Evolutionary conservation across 257 asterid genomes (phyloP), one percentile per base, ranked within the genome.

Genomic region (Datura wrightii): DNA sequence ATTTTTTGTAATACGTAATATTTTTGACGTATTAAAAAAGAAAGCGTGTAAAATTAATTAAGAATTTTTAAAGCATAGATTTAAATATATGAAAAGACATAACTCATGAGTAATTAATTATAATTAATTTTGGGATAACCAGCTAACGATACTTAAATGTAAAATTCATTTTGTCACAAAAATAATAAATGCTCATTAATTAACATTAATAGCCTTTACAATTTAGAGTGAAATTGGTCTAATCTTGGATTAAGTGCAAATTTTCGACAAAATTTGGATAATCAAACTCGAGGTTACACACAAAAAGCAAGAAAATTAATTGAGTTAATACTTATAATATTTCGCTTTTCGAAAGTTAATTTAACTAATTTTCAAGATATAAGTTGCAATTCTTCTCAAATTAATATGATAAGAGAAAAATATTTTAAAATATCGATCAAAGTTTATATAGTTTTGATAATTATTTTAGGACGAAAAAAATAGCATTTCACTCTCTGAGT

Each of bases 201-300:
- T 48, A 76, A 6, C n/a, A 31, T 36, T 13, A 50, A 24, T 76
- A 76, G 2, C 80, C 41, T 46, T 72, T 44, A 72, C 1, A 72
- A 5, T 65, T 65, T 72, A 46, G 80, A 46, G 80, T 76, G 69
- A 70, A 79, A n/a, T 87, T 83, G 85, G 88, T 87, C 88, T 78
- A 83, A 58, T 67, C 86, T 87, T 85, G 89, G 60, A 87, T 76
- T 82, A 79, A 63, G 82, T 85, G 71, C 39, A 42, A 85, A 81
- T 62, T 72, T 65, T 84, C 60, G 80, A 81, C 85, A 82, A 58
- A 76, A 82, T 71, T 70, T 85, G 88, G 91, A 82, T 82, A 85
- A 79, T 84, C 84, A 87, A 89, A 86, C 84, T 79, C 85, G 56
- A 59, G 82, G 76, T 82, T 10, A 37, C 84, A 54, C 84, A 54